Evolutionary conservation across 441 rosid species (phyloP).

Genomic region (Populus hybrid): DNA sequence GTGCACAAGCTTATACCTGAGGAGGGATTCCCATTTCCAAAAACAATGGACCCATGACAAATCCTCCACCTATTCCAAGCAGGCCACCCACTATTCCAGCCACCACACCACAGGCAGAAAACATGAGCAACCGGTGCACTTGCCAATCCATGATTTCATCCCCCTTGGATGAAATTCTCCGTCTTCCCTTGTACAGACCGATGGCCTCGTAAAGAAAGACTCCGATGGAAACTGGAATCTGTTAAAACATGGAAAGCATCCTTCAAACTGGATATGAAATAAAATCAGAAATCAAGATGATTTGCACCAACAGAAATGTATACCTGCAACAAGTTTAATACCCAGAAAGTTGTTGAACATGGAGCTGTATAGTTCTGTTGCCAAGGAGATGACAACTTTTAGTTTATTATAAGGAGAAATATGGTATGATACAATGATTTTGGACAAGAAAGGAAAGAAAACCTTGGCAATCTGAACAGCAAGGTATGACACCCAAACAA

Average conservation of each 20-base stretch:
- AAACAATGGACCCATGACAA: slow-evolving; percentile 53
- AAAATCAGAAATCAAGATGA: background rate
- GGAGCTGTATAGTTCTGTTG: slow-evolving; percentile 42
- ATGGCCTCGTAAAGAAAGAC: slow-evolving; percentile 43
- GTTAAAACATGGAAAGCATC: background rate
- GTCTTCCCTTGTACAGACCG: slow-evolving; percentile 37
- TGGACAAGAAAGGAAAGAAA: background rate
- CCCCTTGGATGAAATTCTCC: slow-evolving; percentile 41
- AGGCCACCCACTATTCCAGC: slow-evolving; percentile 52
- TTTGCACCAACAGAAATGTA: background rate
- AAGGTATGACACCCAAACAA: slow-evolving; percentile 43
- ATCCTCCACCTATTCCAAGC: slow-evolving; percentile 68
- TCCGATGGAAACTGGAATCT: slow-evolving; percentile 46
- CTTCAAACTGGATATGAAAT: background rate
- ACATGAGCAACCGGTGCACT: slow-evolving; percentile 33
- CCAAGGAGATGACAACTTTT: background rate
- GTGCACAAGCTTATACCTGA: slow-evolving; percentile 34
- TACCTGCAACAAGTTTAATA: slow-evolving; percentile 46
- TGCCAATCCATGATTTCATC: slow-evolving; percentile 30
- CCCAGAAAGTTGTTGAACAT: slow-evolving; percentile 47
- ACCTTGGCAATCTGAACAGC: slow-evolving; percentile 49
- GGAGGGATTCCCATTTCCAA: slow-evolving; percentile 60
- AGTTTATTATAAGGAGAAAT: background rate
- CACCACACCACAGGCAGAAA: slow-evolving; percentile 30
- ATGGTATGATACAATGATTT: no score